phyloP scores from a whole-genome alignment of 1,139 yeast species.

The Petasospora rhodanensis region DNA sequence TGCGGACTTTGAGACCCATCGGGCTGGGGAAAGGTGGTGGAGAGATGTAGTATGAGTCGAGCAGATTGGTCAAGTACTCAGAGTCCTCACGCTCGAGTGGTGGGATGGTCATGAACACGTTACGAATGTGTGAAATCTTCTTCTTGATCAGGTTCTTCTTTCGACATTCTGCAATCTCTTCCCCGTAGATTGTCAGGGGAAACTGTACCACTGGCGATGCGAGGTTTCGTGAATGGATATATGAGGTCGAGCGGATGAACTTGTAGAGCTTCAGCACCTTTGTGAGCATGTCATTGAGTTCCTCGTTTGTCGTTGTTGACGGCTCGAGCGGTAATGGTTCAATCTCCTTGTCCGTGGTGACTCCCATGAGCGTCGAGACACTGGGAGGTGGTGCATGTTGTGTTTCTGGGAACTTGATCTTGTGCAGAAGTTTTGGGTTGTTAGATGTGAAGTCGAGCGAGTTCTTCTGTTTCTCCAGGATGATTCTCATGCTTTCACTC shows the following conservation, averaged over 20 bases:
- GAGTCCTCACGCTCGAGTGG: conserved; percentile 20
- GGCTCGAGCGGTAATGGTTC: conserved; percentile 9
- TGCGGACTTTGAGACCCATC: conserved; percentile 8
- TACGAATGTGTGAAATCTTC: conserved; percentile 20
- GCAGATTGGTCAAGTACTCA: conserved; percentile 14
- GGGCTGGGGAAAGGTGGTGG: neutral
- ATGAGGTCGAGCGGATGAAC: conserved; percentile 10
- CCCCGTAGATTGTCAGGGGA: conserved; percentile 22
- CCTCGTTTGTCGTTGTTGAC: conserved; percentile 2
- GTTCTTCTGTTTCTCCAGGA: conserved; percentile 10
- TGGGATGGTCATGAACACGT: conserved; percentile 13
- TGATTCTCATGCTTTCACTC: conserved; percentile 10
- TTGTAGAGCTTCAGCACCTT: conserved; percentile 18
- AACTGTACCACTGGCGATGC: conserved; percentile 13
- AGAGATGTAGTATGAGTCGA: conserved; percentile 12
- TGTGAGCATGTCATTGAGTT: conserved; percentile 13
- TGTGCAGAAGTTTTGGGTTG: conserved; percentile 4
- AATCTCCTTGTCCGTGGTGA: neutral
- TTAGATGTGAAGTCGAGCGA: conserved; percentile 9
- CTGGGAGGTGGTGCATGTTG: conserved; percentile 14
- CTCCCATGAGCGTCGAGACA: conserved; percentile 3
- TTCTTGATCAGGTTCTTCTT: conserved; percentile 20
- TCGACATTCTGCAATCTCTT: conserved; percentile 19
- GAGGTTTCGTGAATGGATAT: conserved; percentile 18
- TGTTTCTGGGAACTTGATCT: conserved; percentile 11